Conservation (phyloP, 1,284 basidiomycete species). For the Apiotrichum siamense region DNA sequence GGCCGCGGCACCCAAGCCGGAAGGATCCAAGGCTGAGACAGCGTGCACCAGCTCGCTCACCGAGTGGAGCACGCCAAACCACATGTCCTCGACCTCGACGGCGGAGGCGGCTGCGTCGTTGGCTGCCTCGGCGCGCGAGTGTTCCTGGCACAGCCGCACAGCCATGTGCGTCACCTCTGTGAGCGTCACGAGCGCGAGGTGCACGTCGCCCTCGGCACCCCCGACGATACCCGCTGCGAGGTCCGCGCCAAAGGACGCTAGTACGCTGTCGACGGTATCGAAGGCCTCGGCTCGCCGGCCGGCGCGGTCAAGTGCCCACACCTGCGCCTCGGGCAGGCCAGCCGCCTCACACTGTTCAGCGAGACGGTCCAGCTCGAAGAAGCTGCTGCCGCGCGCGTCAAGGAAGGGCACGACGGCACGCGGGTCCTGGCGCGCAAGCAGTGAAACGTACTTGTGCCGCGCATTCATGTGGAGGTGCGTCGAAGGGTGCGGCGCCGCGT, state of each 20-base stretch:
- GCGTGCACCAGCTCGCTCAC: conserved; percentile 73
- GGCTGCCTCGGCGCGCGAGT: conserved; percentile 48
- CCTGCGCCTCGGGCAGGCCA: conserved; percentile 64
- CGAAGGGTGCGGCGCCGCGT: conserved; percentile 31
- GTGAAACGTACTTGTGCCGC: conserved; percentile 59
- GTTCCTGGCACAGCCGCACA: conserved; percentile 62
- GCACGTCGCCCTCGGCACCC: conserved; percentile 35
- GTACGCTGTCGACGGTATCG: conserved; percentile 58
- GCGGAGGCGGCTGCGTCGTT: conserved; percentile 48
- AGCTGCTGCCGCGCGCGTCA: conserved; percentile 54
- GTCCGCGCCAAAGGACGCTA: conserved; percentile 54
- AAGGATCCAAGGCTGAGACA: conserved; percentile 49
- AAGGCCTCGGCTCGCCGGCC: conserved; percentile 64
- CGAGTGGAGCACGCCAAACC: conserved; percentile 77
- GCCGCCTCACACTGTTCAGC: conserved; percentile 61
- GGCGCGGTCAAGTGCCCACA: conserved; percentile 71
- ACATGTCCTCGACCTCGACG: conserved; percentile 76
- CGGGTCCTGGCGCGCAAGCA: conserved; percentile 69
- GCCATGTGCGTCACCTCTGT: conserved; percentile 47
- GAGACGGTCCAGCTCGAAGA: conserved; percentile 59
- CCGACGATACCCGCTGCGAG: conserved; percentile 52
- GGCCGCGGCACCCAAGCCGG: background rate
- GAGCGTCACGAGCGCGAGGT: conserved; percentile 46
- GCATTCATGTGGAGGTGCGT: conserved; percentile 52
- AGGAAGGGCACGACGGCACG: conserved; percentile 62